Percentiles rank a stretch among this genome's conserved stretches.
Evolutionary conservation across 2,329 filamentous ascomycete species (phyloP).

Genomic region (Mariannaea elegans): DNA sequence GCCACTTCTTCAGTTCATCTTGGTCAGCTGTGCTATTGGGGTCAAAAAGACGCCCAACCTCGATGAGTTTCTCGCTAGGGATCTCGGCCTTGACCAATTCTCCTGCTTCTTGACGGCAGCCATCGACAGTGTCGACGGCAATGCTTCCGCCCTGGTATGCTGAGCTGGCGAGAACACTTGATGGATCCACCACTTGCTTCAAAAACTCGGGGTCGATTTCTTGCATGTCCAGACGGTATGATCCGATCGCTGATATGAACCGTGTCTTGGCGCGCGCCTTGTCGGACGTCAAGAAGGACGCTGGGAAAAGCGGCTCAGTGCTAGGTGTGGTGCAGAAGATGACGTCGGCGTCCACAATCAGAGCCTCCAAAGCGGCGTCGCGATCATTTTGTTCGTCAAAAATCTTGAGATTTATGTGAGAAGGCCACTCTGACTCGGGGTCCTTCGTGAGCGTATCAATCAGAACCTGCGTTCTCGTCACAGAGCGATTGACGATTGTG

Average conservation of each 20-base stretch:
- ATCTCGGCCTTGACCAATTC: conserved; percentile 43
- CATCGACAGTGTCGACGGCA: conserved; percentile 41
- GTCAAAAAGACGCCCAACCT: conserved; percentile 65
- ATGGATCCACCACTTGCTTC: conserved; percentile 30
- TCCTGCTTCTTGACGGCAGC: conserved; percentile 43
- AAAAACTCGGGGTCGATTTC: conserved; percentile 44
- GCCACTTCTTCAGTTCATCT: conserved; percentile 61
- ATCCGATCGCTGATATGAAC: conserved; percentile 44
- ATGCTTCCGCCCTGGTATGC: conserved; percentile 28
- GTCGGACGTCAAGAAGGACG: conserved; percentile 29
- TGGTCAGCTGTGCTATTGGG: background rate
- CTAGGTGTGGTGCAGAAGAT: conserved; percentile 46
- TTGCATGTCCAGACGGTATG: conserved; percentile 45
- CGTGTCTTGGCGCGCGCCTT: conserved; percentile 36
- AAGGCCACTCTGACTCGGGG: conserved; percentile 18
- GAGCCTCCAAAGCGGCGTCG: conserved; percentile 23
- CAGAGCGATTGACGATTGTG: conserved; percentile 47
- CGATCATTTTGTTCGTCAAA: conserved; percentile 26
- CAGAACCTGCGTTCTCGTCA: conserved; percentile 31
- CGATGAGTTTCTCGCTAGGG: conserved; percentile 31
- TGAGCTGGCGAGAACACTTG: conserved; percentile 1
- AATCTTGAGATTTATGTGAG: conserved; percentile 24
- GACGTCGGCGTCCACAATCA: conserved; percentile 37
- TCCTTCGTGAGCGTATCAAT: conserved; percentile 28
- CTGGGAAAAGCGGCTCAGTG: conserved; percentile 41